These are phyloP conservation scores for Russula ochroleuca DNA, from an alignment of 768 basidiomycete species.

Conservation along the genomic window DNA sequence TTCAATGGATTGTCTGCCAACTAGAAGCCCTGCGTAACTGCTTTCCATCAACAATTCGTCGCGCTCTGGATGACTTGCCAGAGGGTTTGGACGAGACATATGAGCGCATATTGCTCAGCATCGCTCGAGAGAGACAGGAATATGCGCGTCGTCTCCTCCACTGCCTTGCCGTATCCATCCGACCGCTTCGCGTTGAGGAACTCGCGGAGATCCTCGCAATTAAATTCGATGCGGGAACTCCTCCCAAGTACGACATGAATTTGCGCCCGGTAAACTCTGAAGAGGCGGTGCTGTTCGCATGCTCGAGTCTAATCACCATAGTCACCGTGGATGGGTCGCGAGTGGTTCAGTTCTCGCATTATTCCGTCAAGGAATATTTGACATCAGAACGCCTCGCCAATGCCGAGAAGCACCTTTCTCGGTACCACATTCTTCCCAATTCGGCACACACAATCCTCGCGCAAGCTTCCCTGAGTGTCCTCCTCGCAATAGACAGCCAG, in stretches of 20 bases:
- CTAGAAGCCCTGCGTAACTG: not conserved
- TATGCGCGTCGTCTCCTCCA: not conserved
- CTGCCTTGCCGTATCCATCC: not conserved
- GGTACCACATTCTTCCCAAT: not conserved
- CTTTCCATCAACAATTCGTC: not conserved
- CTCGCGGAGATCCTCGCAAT: not conserved
- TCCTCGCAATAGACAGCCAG: not conserved
- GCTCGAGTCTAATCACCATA: not conserved
- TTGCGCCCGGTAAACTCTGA: not conserved
- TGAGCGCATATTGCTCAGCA: not conserved
- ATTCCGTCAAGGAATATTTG: not conserved
- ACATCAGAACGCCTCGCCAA: not conserved
- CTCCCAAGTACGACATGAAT: not conserved
- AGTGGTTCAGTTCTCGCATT: not conserved
- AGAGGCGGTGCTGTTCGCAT: not conserved
- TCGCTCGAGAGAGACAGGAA: not conserved
- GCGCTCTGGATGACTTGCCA: not conserved
- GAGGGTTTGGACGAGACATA: not conserved
- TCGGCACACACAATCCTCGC: not conserved
- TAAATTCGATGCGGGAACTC: not conserved
- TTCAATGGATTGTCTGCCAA: conserved; percentile 2
- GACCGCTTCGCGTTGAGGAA: not conserved
- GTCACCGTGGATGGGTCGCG: not conserved
- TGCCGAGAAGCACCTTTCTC: not conserved
- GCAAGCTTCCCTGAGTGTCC: not conserved